These are phyloP conservation scores for Fusarium musae DNA, from an alignment of 2,329 filamentous ascomycete genomes.

Conservation along the genomic window DNA sequence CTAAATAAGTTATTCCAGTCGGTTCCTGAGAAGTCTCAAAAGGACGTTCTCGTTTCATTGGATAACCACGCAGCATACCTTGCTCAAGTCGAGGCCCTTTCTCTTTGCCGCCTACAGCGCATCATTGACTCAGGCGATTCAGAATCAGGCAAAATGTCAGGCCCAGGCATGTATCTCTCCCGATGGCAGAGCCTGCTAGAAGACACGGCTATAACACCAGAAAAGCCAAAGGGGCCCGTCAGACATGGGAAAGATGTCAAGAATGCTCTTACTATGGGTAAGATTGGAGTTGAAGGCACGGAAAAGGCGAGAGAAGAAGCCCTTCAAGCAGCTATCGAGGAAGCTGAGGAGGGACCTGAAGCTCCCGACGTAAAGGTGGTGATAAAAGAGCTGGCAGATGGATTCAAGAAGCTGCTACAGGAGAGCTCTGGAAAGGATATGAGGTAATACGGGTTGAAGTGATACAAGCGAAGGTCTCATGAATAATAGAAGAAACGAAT, in stretches of 20 bases:
- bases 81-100: slow-evolving; percentile 62
- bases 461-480: not conserved
- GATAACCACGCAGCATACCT: slow-evolving; percentile 72
- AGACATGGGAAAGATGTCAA: slow-evolving; percentile 65
- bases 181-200: slow-evolving; percentile 79
- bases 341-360: slow-evolving; percentile 48
- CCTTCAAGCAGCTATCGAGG: slow-evolving; percentile 36
- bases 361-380: slow-evolving; percentile 57
- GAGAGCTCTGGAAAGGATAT: slow-evolving; percentile 16
- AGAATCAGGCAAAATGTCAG: slow-evolving; percentile 56
- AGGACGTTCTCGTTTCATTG: slow-evolving; percentile 61
- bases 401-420: slow-evolving; percentile 52
- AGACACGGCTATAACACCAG: slow-evolving; percentile 74
- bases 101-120: slow-evolving; percentile 63
- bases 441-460: not conserved
- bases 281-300: slow-evolving; percentile 51
- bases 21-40: slow-evolving; percentile 60
- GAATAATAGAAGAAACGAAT: not conserved
- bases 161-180: slow-evolving; percentile 77
- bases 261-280: slow-evolving; percentile 55
- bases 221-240: slow-evolving; percentile 60
- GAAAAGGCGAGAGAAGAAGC: slow-evolving; percentile 41
- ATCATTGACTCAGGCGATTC: slow-evolving; percentile 59
- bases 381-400: slow-evolving; percentile 52
- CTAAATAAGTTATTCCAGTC: slow-evolving; percentile 56